These are phyloP conservation scores for Boletus reticulatus DNA, from an alignment of 768 basidiomycete genomes.

Conservation along the genomic window DNA sequence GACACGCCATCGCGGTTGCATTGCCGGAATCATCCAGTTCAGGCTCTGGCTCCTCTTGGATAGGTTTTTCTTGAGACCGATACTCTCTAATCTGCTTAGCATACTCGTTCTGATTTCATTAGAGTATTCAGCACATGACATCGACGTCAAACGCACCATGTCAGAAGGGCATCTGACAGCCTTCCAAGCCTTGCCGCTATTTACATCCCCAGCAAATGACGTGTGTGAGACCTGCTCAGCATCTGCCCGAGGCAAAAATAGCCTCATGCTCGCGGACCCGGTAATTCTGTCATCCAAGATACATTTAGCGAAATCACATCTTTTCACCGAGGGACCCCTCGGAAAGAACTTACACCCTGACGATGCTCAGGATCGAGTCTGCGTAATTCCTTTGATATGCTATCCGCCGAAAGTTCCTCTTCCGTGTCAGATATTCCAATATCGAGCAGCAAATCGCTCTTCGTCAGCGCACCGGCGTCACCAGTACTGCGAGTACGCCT, in stretches of 20 bases:
- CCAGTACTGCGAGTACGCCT: constrained; percentile 79
- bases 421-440: constrained; percentile 38
- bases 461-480: constrained; percentile 53
- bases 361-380: constrained; percentile 43
- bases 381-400: constrained; percentile 70
- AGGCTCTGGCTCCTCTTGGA: constrained; percentile 25
- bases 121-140: background rate
- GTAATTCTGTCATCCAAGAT: constrained; percentile 56
- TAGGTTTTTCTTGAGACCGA: constrained; percentile 66
- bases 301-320: background rate
- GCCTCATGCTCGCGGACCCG: constrained; percentile 76
- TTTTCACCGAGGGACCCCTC: background rate
- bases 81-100: constrained; percentile 86
- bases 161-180: constrained; percentile 87
- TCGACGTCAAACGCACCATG: constrained; percentile 59
- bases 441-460: constrained; percentile 36
- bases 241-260: constrained; percentile 77
- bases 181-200: constrained; percentile 81
- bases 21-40: constrained; percentile 21
- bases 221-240: constrained; percentile 69
- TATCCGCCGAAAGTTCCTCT: constrained; percentile 60
- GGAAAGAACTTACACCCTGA: constrained; percentile 20
- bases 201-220: constrained; percentile 76
- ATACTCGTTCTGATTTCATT: constrained; percentile 77
- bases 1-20: constrained; percentile 8